Evolutionary conservation across 73 alveolate genomes (phyloP), one percentile per base, ranked within the genome.

Genomic region (Tetrahymena malaccensis): DNA sequence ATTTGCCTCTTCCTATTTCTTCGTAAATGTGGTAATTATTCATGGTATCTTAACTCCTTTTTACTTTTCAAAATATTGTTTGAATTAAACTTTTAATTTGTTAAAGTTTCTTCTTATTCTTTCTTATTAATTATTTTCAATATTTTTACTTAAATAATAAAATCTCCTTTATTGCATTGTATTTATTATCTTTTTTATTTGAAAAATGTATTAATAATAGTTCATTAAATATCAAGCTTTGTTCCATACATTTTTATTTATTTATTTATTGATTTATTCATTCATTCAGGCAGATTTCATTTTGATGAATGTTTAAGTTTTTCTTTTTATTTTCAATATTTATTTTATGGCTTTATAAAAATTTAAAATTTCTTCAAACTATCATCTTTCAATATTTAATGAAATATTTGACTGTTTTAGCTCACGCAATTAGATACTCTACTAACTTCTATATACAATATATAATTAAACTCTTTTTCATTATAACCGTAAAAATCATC

Each of bases 11-110:
- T 58, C 99, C 99, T 84, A 98, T 97, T 94, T 98, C 99, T 84
- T 98, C 99, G 93, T 97, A 98, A 94, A 98, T 98, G 93, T 97
- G 99, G 96, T 97, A 98, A 97, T 98, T 98, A 96, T 98, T 98
- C 99, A 98, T 98, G 40, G 55, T 94, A 43, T 94, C 89, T 94
- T 85, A 27, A 27, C 89, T 70, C 89, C 37, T 27, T 31, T 70
- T 70, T 33, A 12, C 37, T 70, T 70, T 31, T 70, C 89, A 70
- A 31, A 70, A 70, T 70, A 70, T 70, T 70, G 8, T 70, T 70
- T 70, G 89, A 70, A 70, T 70, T 70, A 70, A 70, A 70, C 34
- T 27, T 58, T 58, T 70, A 27, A 70, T 27, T 70, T 70, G 17
- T 27, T 70, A 27, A 70, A 70, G 34, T n/a, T 70, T 70, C 89